phyloP scores from a whole-genome alignment of 164 flowering plant genomes.

The Malania oleifera region DNA sequence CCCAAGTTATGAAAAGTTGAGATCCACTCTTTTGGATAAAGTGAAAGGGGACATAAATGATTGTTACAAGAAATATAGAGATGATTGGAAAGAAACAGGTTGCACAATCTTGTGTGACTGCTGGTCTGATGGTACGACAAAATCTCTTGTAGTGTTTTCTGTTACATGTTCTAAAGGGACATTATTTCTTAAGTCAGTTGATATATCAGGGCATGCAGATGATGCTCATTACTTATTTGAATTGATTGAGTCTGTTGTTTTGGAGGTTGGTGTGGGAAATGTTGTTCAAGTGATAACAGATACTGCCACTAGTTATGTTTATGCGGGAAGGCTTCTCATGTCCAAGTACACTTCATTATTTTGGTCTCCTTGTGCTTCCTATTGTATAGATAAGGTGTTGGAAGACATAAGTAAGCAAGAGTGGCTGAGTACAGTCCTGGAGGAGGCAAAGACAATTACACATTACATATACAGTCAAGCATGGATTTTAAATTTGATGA shows the following conservation, averaged over 20 bases:
- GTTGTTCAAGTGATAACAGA: conserved; percentile 76
- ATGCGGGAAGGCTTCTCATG: conserved; percentile 63
- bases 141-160: conserved; percentile 42
- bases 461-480: conserved; percentile 45
- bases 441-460: conserved; percentile 50
- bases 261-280: conserved; percentile 60
- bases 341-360: conserved; percentile 50
- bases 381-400: conserved; percentile 58
- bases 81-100: conserved; percentile 60
- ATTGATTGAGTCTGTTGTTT: conserved; percentile 51
- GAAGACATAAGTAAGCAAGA: conserved; percentile 60
- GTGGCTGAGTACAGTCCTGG: conserved; percentile 48
- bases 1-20: conserved; percentile 52
- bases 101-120: conserved; percentile 61
- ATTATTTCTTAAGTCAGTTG: conserved; percentile 57
- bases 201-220: conserved; percentile 51
- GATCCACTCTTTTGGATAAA: conserved; percentile 47
- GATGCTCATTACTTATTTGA: conserved; percentile 49
- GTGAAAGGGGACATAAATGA: conserved; percentile 49
- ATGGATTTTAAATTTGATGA: conserved; percentile 45
- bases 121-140: conserved; percentile 52
- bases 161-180: conserved; percentile 53
- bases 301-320: conserved; percentile 38
- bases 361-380: conserved; percentile 76
- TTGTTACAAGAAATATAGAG: conserved; percentile 32